These are phyloP conservation scores for Candida labiduridarum DNA, from an alignment of 1,139 yeast genomes.

Conservation along the genomic window DNA sequence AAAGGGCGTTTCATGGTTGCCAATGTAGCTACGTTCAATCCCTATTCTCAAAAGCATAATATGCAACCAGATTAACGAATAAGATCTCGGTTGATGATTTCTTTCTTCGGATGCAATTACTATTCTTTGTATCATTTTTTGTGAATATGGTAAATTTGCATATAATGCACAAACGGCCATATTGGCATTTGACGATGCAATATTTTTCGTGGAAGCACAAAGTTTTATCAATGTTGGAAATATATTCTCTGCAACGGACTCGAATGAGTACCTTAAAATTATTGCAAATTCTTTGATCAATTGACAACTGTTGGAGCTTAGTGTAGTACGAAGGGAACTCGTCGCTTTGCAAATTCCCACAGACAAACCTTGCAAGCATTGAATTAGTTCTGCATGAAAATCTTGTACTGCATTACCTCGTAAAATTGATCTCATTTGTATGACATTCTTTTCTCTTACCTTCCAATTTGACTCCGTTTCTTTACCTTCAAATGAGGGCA, in stretches of 20 bases:
- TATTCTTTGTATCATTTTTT: slow-evolving; percentile 58
- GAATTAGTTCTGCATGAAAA: slow-evolving; percentile 45
- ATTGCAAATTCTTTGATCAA: slow-evolving; percentile 73
- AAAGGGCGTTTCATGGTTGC: slow-evolving; percentile 38
- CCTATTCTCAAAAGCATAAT: slow-evolving; percentile 53
- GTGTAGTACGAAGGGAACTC: slow-evolving; percentile 78
- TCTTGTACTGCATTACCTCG: slow-evolving; percentile 54
- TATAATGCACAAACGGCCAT: slow-evolving; percentile 66
- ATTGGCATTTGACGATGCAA: slow-evolving; percentile 76
- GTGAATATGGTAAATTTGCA: slow-evolving; percentile 54
- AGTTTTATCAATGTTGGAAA: slow-evolving; percentile 61
- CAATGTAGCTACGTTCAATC: slow-evolving; percentile 28
- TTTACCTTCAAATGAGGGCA: slow-evolving; percentile 60
- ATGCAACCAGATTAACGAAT: slow-evolving; percentile 72
- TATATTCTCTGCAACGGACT: slow-evolving; percentile 62
- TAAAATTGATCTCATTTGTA: slow-evolving; percentile 58
- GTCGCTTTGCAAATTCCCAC: slow-evolving; percentile 74
- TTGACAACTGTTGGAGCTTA: slow-evolving; percentile 76
- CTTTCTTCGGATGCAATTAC: slow-evolving; percentile 62
- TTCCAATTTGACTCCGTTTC: slow-evolving; percentile 93
- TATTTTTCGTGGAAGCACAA: slow-evolving; percentile 75
- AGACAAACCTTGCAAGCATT: slow-evolving; percentile 44
- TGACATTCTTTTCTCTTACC: slow-evolving; percentile 63
- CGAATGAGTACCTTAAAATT: slow-evolving; percentile 52
- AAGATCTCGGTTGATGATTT: slow-evolving; percentile 68